Evolutionary conservation across 75 land plant genomes (phyloP).

Genomic region (Picea glauca): DNA sequence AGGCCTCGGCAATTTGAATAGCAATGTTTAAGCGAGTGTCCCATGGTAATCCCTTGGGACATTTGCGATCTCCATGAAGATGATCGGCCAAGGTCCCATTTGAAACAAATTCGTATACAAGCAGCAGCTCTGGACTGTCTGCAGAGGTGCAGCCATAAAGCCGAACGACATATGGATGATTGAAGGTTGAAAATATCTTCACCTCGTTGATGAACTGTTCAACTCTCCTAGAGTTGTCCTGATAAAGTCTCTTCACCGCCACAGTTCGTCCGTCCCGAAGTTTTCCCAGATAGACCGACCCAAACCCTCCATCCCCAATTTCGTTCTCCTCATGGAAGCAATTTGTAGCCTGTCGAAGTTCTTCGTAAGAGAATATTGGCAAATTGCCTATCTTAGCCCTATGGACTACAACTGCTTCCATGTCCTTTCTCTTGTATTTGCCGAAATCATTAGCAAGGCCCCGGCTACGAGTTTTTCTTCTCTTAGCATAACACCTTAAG

Average conservation of each 20-base stretch:
- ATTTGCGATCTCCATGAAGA: slow-evolving; percentile 13
- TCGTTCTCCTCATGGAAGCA: slow-evolving; percentile 3
- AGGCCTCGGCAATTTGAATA: background rate
- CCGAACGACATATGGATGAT: slow-evolving; percentile 20
- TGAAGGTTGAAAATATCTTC: background rate
- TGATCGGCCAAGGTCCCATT: slow-evolving; percentile 37
- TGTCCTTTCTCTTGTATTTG: no score
- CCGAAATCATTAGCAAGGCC: no score
- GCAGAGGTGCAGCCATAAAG: slow-evolving; percentile 17
- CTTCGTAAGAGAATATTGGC: slow-evolving; percentile 12
- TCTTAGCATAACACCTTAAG: no score
- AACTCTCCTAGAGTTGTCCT: background rate
- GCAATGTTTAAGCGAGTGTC: slow-evolving; percentile 5
- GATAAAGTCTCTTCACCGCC: slow-evolving; percentile 14
- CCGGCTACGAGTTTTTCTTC: no score
- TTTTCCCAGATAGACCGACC: slow-evolving; percentile 11
- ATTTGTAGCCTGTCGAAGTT: slow-evolving; percentile 13
- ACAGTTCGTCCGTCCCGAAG: slow-evolving; percentile 19
- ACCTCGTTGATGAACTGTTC: slow-evolving; percentile 22
- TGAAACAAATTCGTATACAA: slow-evolving; percentile 34
- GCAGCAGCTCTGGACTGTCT: slow-evolving; percentile 13
- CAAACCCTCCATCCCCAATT: slow-evolving; percentile 21
- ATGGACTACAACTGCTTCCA: background rate
- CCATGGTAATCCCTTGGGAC: slow-evolving; percentile 14
- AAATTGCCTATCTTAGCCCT: background rate